Evolutionary conservation across 176 grass and related monocot genomes (phyloP).

Genomic region (Raddia distichophylla): DNA sequence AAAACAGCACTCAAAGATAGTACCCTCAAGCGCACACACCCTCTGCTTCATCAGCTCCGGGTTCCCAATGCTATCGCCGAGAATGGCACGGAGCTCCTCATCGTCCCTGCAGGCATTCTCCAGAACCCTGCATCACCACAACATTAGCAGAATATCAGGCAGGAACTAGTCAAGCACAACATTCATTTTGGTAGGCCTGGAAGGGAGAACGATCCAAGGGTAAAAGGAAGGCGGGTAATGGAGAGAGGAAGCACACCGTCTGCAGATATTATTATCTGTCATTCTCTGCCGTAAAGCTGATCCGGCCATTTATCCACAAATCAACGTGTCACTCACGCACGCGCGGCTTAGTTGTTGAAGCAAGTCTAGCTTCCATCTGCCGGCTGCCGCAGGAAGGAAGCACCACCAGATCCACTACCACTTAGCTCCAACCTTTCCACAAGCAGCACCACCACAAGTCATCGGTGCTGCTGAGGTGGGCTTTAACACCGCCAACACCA

Average conservation of each 20-base stretch:
- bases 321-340: too few species aligned
- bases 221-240: neutral
- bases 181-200: neutral
- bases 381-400: too few species aligned
- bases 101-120: constrained; percentile 91
- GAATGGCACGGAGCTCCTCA: constrained; percentile 75
- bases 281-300: too few species aligned
- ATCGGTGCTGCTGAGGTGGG: too few species aligned
- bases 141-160: neutral
- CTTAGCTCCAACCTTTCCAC: too few species aligned
- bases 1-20: neutral
- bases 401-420: too few species aligned
- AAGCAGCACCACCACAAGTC: too few species aligned
- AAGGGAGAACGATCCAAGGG: neutral
- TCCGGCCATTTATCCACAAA: too few species aligned
- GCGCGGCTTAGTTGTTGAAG: too few species aligned
- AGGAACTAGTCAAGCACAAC: neutral
- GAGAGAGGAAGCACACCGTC: neutral
- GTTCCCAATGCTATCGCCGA: constrained; percentile 92
- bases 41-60: constrained; percentile 94
- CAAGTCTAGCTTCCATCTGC: too few species aligned
- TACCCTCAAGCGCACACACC: constrained; percentile 27
- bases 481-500: too few species aligned
- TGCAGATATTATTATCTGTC: too few species aligned
- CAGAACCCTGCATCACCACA: constrained; percentile 62